Base-by-base conservation (phyloP, 345 rosid species). In the Gynandropsis gynandra region DNA sequence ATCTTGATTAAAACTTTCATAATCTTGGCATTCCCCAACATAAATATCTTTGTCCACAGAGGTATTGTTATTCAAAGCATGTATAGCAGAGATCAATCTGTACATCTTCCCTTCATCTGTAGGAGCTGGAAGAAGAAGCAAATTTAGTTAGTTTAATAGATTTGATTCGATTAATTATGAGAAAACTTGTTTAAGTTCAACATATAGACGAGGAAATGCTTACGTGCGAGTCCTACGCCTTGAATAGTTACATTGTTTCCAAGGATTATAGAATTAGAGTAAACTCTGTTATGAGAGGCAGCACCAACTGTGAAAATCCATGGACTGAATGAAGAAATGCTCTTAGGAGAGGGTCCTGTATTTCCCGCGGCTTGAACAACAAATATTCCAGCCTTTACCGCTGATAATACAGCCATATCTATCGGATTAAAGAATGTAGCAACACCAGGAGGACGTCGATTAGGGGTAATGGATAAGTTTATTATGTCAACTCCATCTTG, bases 351-450 rank as follows among this genome's bases (percentile, higher is more conserved):
- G 24, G 98, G 98, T 21, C 98, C 98, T 5, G 96, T 85, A 57
- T 92, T 92, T 50, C 97, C 98, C 6, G 98, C 95, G 33, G 98
- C 98, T 81, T 92, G 98, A 54, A 92, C 98, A 34, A 85, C 86
- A 57, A 92, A 92, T 59, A 92, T 80, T 39, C 98, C 95, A 51
- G 86, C 81, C 72, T 83, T 92, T 32, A 74, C 89, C 49, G 98
- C 95, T 16, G 90, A 83, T 13, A 87, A 71, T 74, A 92, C 70
- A 50, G 97, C 95, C 89, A 92, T 87, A 72, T 92, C 98, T 56
- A 92, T 76, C 14, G 98, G 98, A 72, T 92, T 92, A 54, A 92
- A 85, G 66, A 82, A 92, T 0, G 97, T 87, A 17, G 96, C 96
- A 41, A 85, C 72, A 40, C 95, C 93, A 17, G 97, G 88, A 39